Evolutionary conservation across 345 rosid species (phyloP), one percentile per base, ranked within the genome.

Genomic region (Cardiospermum halicacabum): DNA sequence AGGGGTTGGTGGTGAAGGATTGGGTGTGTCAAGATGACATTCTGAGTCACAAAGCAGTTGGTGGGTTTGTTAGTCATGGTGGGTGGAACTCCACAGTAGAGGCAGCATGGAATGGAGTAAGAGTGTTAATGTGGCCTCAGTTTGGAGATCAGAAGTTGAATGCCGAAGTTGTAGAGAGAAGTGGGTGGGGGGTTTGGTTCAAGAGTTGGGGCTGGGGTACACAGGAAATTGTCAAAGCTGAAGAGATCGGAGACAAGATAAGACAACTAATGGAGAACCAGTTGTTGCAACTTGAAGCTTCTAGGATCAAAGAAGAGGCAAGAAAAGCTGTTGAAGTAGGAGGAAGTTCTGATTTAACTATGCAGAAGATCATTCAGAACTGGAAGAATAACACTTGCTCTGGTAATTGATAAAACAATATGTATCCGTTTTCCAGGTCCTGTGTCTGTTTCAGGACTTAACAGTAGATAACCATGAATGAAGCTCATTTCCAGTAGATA

Each of bases 31-130:
- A 82, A 62, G 66, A 56, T 36, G 75, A 62, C 53, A 51, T 80
- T 37, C 70, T 80, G 10, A 58, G 63, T 5, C 80, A 79, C 47
- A 31, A 60, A 0, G 72, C 87, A 2, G 49, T 82, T 1, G 80
- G 83, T 18, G 81, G 82, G 22, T 80, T 83, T 50, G 39, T 82
- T 11, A 73, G 74, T 18, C 80, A 73, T 10, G 65, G 80, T 4
- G 80, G 83, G 11, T 75, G 83, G 83, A 79, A 83, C 67, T 83
- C 88, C n/a, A 73, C 72, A 53, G 36, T 66, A 32, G 88, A 84
- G 64, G 83, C 82, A 2, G 78, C 77, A 7, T 24, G 65, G 74
- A 49, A 45, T 22, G 85, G 85, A 9, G 72, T 78, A 21, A 69
- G 60, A 0, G 16, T 83, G 61, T 70, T 83, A 37, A 80, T 74